Conservation (phyloP, 305 asterid genomes). For the Rubia tinctorum region DNA sequence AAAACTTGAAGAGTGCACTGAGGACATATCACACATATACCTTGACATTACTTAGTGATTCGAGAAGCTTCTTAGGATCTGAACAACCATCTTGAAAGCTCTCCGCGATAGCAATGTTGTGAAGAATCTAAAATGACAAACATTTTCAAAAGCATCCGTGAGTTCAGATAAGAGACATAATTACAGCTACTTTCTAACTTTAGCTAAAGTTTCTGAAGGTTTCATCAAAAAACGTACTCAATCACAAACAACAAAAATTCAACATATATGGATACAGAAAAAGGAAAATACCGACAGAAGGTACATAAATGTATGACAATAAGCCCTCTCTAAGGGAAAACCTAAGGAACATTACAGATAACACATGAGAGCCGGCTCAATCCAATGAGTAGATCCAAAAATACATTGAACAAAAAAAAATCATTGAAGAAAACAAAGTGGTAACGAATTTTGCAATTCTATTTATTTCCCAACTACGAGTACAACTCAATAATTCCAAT, state of each 20-base stretch:
- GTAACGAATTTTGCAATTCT: background rate
- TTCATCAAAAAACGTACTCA: background rate
- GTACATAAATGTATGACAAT: too few species aligned
- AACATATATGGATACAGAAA: background rate
- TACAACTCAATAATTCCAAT: background rate
- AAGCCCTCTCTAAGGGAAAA: background rate
- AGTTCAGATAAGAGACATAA: constrained; percentile 3
- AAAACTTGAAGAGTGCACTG: background rate
- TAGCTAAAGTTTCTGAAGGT: background rate
- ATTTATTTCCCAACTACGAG: background rate
- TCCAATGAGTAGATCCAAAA: background rate
- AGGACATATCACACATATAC: constrained; percentile 33
- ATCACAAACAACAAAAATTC: background rate
- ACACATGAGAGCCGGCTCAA: background rate
- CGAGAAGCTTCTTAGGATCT: constrained; percentile 69
- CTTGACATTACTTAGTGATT: constrained; percentile 65
- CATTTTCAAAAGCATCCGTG: constrained; percentile 8
- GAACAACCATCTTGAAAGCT: constrained; percentile 68
- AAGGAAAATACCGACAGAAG: background rate
- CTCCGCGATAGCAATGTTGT: constrained; percentile 66
- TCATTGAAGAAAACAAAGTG: background rate
- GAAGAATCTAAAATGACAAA: constrained; percentile 53
- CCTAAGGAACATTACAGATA: background rate
- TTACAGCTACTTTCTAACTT: background rate
- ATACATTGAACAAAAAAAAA: background rate